These are phyloP conservation scores for Sequoia sempervirens DNA, from an alignment of 75 land plant species.

Conservation along the genomic window DNA sequence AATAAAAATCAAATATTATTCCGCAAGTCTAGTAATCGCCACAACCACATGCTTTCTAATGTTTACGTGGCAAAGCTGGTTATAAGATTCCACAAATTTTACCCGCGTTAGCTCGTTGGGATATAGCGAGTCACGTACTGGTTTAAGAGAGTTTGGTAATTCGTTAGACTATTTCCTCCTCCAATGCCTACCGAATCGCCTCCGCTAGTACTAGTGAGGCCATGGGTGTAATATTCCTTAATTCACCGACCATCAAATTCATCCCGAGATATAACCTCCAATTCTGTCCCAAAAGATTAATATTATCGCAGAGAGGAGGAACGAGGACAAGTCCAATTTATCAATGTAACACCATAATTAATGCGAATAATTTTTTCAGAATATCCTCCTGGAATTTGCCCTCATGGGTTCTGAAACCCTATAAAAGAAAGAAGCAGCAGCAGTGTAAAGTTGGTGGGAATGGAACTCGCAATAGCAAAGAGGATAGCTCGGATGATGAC, in stretches of 20 bases:
- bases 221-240: not conserved
- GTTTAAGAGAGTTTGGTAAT: no score
- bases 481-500: conserved; percentile 22
- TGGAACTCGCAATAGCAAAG: not conserved
- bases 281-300: not conserved
- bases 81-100: no score
- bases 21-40: no score
- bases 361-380: not conserved
- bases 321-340: not conserved
- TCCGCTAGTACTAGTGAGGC: not conserved
- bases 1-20: no score
- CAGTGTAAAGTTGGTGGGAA: conserved; percentile 4
- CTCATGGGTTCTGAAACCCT: not conserved
- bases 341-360: not conserved
- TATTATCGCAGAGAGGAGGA: not conserved
- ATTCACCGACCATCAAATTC: not conserved
- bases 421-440: not conserved
- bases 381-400: not conserved
- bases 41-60: no score
- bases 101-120: no score
- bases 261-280: not conserved
- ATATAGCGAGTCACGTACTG: no score
- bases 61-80: no score
- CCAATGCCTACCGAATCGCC: not conserved
- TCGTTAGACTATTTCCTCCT: not conserved